These are phyloP conservation scores for Tolypocladium cylindrosporum DNA, from an alignment of 2,329 filamentous ascomycete genomes.

Conservation along the genomic window DNA sequence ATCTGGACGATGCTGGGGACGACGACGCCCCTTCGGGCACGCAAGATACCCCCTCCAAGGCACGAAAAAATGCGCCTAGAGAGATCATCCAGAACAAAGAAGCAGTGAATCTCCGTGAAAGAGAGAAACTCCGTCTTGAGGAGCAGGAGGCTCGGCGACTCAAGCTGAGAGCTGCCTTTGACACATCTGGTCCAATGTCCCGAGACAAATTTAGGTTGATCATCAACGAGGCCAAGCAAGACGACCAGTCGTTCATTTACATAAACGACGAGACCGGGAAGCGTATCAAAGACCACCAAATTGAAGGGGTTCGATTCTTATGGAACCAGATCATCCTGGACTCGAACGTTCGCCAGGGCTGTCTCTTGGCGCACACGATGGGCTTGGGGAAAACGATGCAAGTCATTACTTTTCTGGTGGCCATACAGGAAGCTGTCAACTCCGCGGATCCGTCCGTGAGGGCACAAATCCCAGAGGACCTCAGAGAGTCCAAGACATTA, in stretches of 20 bases:
- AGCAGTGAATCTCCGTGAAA: constrained; percentile 42
- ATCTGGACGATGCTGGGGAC: constrained; percentile 8
- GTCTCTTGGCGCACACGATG: constrained; percentile 82
- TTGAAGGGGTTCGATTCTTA: constrained; percentile 74
- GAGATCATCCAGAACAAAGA: constrained; percentile 25
- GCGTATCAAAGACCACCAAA: constrained; percentile 69
- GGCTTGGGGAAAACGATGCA: constrained; percentile 91
- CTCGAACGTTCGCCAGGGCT: constrained; percentile 54
- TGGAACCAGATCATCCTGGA: constrained; percentile 73
- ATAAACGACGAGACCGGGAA: constrained; percentile 53
- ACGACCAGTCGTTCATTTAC: constrained; percentile 51
- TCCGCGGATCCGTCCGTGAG: constrained; percentile 47
- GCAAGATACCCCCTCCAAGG: constrained; percentile 4
- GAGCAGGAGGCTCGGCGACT: constrained; percentile 43
- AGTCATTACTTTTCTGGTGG: constrained; percentile 71
- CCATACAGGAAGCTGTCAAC: constrained; percentile 55
- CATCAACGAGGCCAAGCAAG: constrained; percentile 56
- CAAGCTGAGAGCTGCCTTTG: constrained; percentile 36
- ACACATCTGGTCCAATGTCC: constrained; percentile 28
- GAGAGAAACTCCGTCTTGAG: constrained; percentile 40
- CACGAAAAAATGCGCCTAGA: constrained; percentile 12
- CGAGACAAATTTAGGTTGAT: constrained; percentile 43
- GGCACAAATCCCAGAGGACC: constrained; percentile 56
- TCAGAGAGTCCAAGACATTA: constrained; percentile 55
- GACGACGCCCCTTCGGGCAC: constrained; percentile 1